These are phyloP conservation scores for Glaciozyma antarctica DNA, from an alignment of 768 basidiomycete genomes.

Conservation along the genomic window DNA sequence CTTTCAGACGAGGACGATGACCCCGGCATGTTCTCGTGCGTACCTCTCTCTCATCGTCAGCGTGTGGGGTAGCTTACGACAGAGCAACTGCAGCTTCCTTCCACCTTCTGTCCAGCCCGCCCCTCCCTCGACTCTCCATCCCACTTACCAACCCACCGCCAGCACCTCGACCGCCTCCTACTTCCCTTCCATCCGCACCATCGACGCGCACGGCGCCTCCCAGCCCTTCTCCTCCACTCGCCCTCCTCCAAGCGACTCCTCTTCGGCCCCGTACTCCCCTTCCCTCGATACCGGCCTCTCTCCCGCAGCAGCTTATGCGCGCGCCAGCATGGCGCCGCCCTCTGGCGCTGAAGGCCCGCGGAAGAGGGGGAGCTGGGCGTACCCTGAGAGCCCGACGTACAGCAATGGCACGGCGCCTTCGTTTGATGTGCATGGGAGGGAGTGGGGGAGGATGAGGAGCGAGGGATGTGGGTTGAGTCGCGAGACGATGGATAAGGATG, in stretches of 20 bases:
- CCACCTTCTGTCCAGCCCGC: slow-evolving; percentile 1
- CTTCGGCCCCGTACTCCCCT: background rate
- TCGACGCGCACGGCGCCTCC: background rate
- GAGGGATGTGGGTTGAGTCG: background rate
- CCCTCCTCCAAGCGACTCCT: too few species aligned
- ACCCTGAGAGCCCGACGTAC: slow-evolving; percentile 11
- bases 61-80: background rate
- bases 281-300: slow-evolving; percentile 3
- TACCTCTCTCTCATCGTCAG: background rate
- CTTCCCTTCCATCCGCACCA: slow-evolving; percentile 12
- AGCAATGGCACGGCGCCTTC: slow-evolving; percentile 5
- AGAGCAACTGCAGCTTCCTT: slow-evolving; percentile 1
- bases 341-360: background rate
- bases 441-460: background rate
- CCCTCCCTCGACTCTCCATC: background rate
- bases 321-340: background rate
- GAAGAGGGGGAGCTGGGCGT: slow-evolving; percentile 14
- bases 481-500: background rate
- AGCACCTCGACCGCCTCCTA: background rate
- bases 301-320: slow-evolving; percentile 19
- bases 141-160: background rate
- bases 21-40: slow-evolving; percentile 28
- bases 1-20: slow-evolving; percentile 16
- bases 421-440: background rate
- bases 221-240: too few species aligned